phyloP scores from a whole-genome alignment of 805 yeast species.

The Candida chilensis region DNA sequence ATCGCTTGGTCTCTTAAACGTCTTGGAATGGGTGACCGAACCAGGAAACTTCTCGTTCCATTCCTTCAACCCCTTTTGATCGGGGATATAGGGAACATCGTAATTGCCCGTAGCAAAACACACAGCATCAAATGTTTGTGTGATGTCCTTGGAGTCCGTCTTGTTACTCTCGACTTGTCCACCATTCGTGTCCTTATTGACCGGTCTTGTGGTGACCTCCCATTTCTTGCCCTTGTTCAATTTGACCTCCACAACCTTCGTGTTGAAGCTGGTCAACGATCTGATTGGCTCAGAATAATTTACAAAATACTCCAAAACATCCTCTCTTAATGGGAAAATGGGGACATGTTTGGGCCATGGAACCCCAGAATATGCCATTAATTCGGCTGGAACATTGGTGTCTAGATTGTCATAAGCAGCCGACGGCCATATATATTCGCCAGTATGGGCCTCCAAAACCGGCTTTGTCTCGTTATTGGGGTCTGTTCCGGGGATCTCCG shows the following conservation, averaged over 20 bases:
- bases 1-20: constrained; percentile 12
- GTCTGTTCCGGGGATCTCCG: constrained; percentile 11
- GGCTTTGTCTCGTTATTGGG: constrained; percentile 8
- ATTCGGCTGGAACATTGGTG: constrained; percentile 54
- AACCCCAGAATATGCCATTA: constrained; percentile 57
- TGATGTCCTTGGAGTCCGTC: constrained; percentile 4
- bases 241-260: constrained; percentile 35
- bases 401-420: constrained; percentile 61
- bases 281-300: constrained; percentile 40
- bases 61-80: constrained; percentile 16
- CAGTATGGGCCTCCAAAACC: constrained; percentile 2
- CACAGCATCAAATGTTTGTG: constrained; percentile 23
- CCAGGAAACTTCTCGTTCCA: constrained; percentile 16
- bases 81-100: constrained; percentile 23
- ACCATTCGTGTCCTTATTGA: constrained; percentile 18
- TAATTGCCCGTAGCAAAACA: constrained; percentile 29
- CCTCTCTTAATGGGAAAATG: constrained; percentile 48
- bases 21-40: constrained; percentile 22
- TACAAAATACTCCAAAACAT: constrained; percentile 53
- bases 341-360: constrained; percentile 40
- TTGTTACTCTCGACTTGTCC: constrained; percentile 7
- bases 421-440: constrained; percentile 29
- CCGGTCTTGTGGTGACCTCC: constrained; percentile 27
- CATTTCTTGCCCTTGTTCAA: constrained; percentile 21
- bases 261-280: constrained; percentile 29